Conservation (phyloP, 140 eudicot genomes). For the Stevia rebaudiana region DNA sequence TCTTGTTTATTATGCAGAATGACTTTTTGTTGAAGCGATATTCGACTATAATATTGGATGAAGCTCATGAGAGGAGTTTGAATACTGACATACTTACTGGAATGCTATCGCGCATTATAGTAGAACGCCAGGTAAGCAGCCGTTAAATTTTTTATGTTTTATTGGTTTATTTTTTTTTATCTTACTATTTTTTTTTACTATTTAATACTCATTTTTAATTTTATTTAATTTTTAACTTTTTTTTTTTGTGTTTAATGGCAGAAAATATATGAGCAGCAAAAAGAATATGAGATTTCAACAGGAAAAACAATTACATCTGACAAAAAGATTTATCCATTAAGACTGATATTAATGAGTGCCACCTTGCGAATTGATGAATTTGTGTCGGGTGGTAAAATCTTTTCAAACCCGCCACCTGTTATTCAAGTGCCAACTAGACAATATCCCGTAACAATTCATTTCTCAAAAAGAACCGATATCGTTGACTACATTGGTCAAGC, state of each 20-base stretch:
- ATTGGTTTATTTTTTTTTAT: no score
- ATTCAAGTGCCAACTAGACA: slow-evolving; percentile 81
- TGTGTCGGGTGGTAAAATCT: slow-evolving; percentile 46
- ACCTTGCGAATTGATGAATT: slow-evolving; percentile 87
- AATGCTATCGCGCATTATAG: slow-evolving; percentile 82
- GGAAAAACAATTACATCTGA: slow-evolving; percentile 47
- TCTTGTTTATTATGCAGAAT: slow-evolving; percentile 45
- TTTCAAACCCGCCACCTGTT: slow-evolving; percentile 65
- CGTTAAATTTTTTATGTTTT: no score
- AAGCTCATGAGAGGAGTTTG: slow-evolving; percentile 97
- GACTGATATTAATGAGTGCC: slow-evolving; percentile 93
- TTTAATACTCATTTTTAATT: background rate
- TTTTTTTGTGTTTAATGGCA: slow-evolving; percentile 28
- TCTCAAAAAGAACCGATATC: slow-evolving; percentile 72
- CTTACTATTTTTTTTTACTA: background rate
- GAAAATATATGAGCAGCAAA: slow-evolving; percentile 60
- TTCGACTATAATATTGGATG: slow-evolving; percentile 80
- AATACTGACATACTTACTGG: slow-evolving; percentile 97
- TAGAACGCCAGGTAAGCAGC: slow-evolving; percentile 54
- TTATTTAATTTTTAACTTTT: background rate
- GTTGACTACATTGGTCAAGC: slow-evolving; percentile 96
- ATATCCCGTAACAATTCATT: slow-evolving; percentile 76
- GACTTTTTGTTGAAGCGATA: slow-evolving; percentile 78
- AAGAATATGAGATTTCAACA: slow-evolving; percentile 32
- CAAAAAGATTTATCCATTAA: slow-evolving; percentile 55